Conservation (phyloP, 352 stramenopile species). For the Phytophthora ramorum region DNA sequence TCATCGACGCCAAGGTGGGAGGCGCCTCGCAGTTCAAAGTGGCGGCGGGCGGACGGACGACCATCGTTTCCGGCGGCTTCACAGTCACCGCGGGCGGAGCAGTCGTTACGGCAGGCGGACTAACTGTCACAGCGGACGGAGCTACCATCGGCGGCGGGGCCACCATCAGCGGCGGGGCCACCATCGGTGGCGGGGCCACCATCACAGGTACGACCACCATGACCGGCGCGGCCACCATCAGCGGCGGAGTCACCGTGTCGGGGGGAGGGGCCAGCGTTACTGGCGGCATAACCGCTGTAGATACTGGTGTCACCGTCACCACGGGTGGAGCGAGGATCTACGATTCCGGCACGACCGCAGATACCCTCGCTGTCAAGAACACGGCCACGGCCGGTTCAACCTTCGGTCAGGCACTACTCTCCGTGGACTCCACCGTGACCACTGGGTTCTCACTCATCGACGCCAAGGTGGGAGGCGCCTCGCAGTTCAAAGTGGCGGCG, state of each 20-base stretch:
- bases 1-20: background rate
- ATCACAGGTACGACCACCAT: no score
- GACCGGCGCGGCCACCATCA: background rate
- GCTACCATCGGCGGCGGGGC: conserved; percentile 13
- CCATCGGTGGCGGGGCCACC: background rate
- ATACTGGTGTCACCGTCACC: conserved; percentile 19
- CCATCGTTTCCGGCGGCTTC: background rate
- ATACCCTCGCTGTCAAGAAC: background rate
- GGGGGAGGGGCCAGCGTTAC: no score
- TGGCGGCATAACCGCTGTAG: conserved; percentile 5
- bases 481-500: conserved; percentile 1
- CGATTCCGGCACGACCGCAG: background rate
- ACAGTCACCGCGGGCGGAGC: conserved; percentile 8
- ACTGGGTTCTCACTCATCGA: background rate
- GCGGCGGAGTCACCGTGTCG: conserved; percentile 4
- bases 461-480: background rate
- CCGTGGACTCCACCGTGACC: background rate
- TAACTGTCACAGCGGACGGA: background rate
- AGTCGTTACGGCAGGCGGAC: background rate
- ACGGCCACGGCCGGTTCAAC: background rate
- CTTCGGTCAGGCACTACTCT: background rate
- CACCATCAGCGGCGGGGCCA: conserved; percentile 4
- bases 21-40: no score
- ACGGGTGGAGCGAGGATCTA: conserved; percentile 2
- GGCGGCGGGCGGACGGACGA: background rate